Base-by-base conservation (phyloP, 768 basidiomycete genomes). In the Calocera cornea region DNA sequence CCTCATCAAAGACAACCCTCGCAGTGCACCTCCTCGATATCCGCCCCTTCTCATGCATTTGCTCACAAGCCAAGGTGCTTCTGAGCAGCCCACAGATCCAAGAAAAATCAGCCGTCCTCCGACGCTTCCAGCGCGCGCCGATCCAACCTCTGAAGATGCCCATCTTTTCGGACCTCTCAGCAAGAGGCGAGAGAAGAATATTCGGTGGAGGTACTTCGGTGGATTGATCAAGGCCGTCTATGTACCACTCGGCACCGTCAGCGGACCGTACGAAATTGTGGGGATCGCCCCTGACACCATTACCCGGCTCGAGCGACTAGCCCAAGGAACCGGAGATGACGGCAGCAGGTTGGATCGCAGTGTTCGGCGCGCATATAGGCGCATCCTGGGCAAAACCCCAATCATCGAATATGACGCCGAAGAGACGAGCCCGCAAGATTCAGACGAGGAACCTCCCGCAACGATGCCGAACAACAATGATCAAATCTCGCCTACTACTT, bases 181-280 rank as follows among this genome's bases (percentile, higher is more conserved):
- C 78, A 88, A 84, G 73, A 84, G 90, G 38, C 83, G 89, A 49
- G 83, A 90, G 74, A 80, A 85, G 64, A 92, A 93, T 75, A 80
- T 86, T 54, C 84, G 84, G 24, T 84, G 87, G 84, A 83, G 84
- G 24, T 88, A 80, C 72, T 90, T 85, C 75, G 76, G 74, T 17
- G 71, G 69, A 11, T 10, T 60, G 22, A 3, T 60, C 16, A 29
- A 27, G 5, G 2, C 2, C 5, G 31, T 60, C 5, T 27, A 22
- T 27, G 31, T 60, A 2, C 54, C 54, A 16, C 54, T 60, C 27
- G 54, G 54, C 14, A 8, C 31, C 7, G 27, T 60, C 19, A 27
- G 31, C 31, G 54, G 54, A 60, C 54, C 54, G 31, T 60, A 60
- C 54, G 8, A 60, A 10, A 27, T 60, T 12, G 31, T 33, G 24